phyloP scores from a whole-genome alignment of 805 yeast species.

The Lipomyces spencermartinsiae region DNA sequence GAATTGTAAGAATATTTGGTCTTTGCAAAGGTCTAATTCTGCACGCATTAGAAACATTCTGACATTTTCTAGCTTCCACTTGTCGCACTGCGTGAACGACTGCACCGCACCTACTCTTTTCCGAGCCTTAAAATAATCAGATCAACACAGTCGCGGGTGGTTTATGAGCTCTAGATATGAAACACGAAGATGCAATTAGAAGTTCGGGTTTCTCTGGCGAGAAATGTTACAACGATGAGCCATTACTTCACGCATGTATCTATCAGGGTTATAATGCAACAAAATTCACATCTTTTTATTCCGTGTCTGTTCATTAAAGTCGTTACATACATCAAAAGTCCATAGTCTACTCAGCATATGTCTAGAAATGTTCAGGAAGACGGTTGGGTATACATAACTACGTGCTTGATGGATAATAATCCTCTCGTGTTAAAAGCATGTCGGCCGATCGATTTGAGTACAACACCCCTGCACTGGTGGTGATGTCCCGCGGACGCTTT shows the following conservation, averaged over 20 bases:
- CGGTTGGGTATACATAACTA: too few relatives aligned
- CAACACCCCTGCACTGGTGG: too few relatives aligned
- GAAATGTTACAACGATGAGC: neutral
- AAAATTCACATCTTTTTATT: neutral
- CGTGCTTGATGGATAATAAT: too few relatives aligned
- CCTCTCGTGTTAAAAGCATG: too few relatives aligned
- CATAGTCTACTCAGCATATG: too few relatives aligned
- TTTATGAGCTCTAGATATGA: neutral
- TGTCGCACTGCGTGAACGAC: constrained; percentile 92
- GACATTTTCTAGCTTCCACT: constrained; percentile 65
- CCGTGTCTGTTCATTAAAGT: constrained; percentile 32
- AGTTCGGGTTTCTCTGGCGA: neutral
- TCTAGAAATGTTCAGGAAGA: too few relatives aligned
- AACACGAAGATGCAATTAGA: neutral
- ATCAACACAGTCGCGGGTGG: neutral
- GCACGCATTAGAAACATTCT: neutral
- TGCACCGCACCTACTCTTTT: constrained; percentile 42
- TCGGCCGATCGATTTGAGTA: too few relatives aligned
- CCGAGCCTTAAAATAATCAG: constrained; percentile 43
- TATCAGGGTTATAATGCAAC: neutral
- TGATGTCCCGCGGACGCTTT: too few relatives aligned
- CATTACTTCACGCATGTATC: neutral
- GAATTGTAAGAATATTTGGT: constrained; percentile 61
- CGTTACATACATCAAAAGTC: too few relatives aligned
- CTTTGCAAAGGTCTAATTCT: neutral